These are phyloP conservation scores for Pestalotiopsis sp. DNA, from an alignment of 2,329 filamentous ascomycete species.

Conservation along the genomic window DNA sequence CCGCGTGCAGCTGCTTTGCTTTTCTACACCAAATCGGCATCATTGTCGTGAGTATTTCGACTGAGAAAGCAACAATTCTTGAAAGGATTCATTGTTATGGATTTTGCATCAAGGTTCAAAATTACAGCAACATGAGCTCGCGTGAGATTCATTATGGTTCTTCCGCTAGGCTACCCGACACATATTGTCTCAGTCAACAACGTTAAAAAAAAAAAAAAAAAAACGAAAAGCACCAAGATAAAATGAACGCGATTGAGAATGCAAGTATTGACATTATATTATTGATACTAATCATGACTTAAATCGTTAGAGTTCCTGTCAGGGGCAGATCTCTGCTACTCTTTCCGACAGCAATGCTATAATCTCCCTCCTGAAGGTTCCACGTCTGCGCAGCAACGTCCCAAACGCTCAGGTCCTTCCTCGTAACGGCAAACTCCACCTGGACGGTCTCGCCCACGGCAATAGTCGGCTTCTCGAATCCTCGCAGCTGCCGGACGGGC, in stretches of 20 bases:
- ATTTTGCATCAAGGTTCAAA: too few relatives aligned
- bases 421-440: conserved; percentile 46
- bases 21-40: too few relatives aligned
- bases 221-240: too few relatives aligned
- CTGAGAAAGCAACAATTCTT: too few relatives aligned
- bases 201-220: too few relatives aligned
- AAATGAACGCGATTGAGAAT: background rate
- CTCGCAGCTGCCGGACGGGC: conserved; percentile 50
- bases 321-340: conserved; percentile 27
- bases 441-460: conserved; percentile 38
- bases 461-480: conserved; percentile 52
- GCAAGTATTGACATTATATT: background rate
- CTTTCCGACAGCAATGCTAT: conserved; percentile 31
- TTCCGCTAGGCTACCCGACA: too few relatives aligned
- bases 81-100: too few relatives aligned
- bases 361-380: conserved; percentile 35
- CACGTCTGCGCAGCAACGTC: conserved; percentile 44
- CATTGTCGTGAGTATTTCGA: too few relatives aligned
- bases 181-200: too few relatives aligned
- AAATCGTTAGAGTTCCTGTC: conserved; percentile 10
- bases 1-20: background rate
- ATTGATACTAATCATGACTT: background rate
- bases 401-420: conserved; percentile 52
- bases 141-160: too few relatives aligned
- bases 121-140: too few relatives aligned